Conservation (phyloP, 192 early-diverging fungal genomes). For the Coemansia sp. region DNA sequence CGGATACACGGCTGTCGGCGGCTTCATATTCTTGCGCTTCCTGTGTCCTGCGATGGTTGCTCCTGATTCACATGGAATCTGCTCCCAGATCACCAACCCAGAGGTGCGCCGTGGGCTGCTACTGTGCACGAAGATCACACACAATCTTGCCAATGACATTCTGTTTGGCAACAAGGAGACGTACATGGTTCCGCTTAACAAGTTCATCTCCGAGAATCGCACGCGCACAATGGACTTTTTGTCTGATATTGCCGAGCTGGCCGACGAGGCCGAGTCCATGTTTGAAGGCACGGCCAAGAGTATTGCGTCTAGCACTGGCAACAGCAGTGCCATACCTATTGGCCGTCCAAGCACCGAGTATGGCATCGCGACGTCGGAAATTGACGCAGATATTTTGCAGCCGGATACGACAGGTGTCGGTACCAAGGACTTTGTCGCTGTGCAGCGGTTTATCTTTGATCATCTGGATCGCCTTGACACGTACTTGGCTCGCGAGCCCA, state of each 20-base stretch:
- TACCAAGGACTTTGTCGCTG: conserved; percentile 53
- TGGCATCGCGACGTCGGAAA: conserved; percentile 21
- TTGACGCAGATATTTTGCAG: conserved; percentile 22
- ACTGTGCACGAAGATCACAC: conserved; percentile 92
- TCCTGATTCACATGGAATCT: conserved; percentile 79
- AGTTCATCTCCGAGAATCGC: conserved; percentile 81
- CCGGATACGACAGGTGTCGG: conserved; percentile 33
- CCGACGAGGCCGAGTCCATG: conserved; percentile 46
- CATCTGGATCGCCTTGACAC: conserved; percentile 69
- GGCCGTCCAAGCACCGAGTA: conserved; percentile 39
- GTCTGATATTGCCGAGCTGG: conserved; percentile 67
- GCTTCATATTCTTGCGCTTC: conserved; percentile 94
- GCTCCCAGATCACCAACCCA: conserved; percentile 61
- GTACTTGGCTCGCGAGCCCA: conserved; percentile 63
- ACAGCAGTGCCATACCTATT: conserved; percentile 7
- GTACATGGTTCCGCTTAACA: conserved; percentile 91
- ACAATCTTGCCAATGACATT: conserved; percentile 94
- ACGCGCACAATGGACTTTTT: conserved; percentile 77
- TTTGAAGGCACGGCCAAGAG: conserved; percentile 45
- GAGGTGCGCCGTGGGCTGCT: conserved; percentile 85
- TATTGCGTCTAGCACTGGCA: conserved; percentile 37
- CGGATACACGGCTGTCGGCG: conserved; percentile 84
- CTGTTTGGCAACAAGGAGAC: conserved; percentile 93
- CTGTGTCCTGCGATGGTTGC: conserved; percentile 93
- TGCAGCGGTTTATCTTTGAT: conserved; percentile 68